Conservation (phyloP, 1,284 basidiomycete genomes). For the Malassezia globosa region DNA sequence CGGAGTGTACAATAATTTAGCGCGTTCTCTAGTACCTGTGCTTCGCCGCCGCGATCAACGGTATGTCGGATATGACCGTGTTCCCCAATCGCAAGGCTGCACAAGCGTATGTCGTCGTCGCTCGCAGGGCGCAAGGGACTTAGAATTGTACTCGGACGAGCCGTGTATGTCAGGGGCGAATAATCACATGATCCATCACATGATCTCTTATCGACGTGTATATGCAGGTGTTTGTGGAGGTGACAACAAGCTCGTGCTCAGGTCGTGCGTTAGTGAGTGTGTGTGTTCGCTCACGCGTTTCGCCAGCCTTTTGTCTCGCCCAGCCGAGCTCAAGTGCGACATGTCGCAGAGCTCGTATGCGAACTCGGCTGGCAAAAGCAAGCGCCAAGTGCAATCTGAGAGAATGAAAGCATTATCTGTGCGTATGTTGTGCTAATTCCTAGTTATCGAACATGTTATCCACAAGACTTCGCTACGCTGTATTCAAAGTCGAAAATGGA, state of each 20-base stretch:
- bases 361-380: not conserved
- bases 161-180: too few relatives aligned
- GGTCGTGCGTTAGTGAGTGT: too few relatives aligned
- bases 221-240: too few relatives aligned
- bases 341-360: not conserved
- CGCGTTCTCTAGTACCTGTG: too few relatives aligned
- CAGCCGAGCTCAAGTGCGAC: too few relatives aligned
- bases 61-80: not conserved
- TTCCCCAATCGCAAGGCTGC: not conserved
- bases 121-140: not conserved
- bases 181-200: too few relatives aligned
- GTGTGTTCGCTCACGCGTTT: too few relatives aligned
- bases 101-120: not conserved
- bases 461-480: slow-evolving; percentile 36
- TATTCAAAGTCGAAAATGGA: slow-evolving; percentile 43
- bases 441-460: slow-evolving; percentile 32
- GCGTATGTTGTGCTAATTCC: not conserved
- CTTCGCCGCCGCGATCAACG: not conserved
- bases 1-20: too few relatives aligned
- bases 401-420: slow-evolving; percentile 4
- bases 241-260: too few relatives aligned
- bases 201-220: too few relatives aligned
- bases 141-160: too few relatives aligned
- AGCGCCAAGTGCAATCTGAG: slow-evolving; percentile 9
- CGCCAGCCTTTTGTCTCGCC: too few relatives aligned